These are phyloP conservation scores for Aspergillus sclerotiicarbonarius DNA, from an alignment of 495 filamentous ascomycete genomes.

Conservation along the genomic window DNA sequence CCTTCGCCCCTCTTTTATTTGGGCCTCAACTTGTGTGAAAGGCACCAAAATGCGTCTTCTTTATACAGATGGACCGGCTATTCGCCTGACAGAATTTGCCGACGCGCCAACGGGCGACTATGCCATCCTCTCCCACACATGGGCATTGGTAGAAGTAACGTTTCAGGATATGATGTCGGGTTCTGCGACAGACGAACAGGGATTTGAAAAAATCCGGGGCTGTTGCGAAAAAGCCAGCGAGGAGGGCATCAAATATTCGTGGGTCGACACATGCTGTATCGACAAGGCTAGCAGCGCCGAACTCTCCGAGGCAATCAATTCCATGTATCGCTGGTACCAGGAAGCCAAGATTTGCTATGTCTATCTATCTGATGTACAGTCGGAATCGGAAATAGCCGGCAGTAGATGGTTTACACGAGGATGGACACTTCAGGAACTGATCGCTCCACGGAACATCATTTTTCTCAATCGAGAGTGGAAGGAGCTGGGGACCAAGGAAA, in stretches of 20 bases:
- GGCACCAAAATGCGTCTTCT: too few relatives aligned
- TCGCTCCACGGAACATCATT: constrained; percentile 25
- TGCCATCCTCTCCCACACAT: constrained; percentile 35
- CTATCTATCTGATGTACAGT: constrained; percentile 30
- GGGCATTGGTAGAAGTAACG: constrained; percentile 31
- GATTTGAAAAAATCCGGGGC: neutral
- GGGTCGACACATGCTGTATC: constrained; percentile 37
- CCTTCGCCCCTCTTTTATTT: too few relatives aligned
- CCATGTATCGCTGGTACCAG: constrained; percentile 44
- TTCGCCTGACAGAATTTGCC: too few relatives aligned
- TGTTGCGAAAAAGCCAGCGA: constrained; percentile 2
- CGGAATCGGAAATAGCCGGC: neutral
- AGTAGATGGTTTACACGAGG: constrained; percentile 38
- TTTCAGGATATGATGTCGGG: constrained; percentile 22
- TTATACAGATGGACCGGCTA: too few relatives aligned
- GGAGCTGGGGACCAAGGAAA: constrained; percentile 22
- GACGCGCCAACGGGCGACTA: neutral
- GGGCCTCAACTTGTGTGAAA: too few relatives aligned
- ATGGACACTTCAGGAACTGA: constrained; percentile 43
- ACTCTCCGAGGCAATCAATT: constrained; percentile 43
- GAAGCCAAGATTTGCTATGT: constrained; percentile 31
- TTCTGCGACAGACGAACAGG: neutral
- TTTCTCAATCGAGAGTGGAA: constrained; percentile 25
- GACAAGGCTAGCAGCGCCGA: constrained; percentile 41
- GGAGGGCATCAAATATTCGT: constrained; percentile 2